phyloP scores from a whole-genome alignment of 257 asterid genomes.

The Penstemon newberryi region DNA sequence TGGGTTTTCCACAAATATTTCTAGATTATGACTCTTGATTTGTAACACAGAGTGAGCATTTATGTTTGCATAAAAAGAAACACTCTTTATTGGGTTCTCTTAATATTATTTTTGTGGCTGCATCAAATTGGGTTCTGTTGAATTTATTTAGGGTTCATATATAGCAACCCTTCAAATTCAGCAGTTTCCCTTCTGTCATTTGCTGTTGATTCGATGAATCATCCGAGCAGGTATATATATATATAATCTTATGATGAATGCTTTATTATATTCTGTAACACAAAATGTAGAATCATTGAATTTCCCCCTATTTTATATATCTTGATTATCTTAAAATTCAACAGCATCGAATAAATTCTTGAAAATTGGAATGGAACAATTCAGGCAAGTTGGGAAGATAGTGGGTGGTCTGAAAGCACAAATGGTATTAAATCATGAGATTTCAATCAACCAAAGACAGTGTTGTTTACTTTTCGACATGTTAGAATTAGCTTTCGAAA shows the following conservation, averaged over 20 bases:
- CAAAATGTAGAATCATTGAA: background rate
- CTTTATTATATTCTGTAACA: background rate
- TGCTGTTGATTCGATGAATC: slow-evolving; percentile 13
- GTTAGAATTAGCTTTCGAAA: slow-evolving; percentile 59
- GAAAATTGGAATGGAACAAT: slow-evolving; percentile 63
- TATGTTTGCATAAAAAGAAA: background rate
- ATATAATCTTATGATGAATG: too few species aligned
- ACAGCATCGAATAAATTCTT: background rate
- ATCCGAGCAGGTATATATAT: slow-evolving; percentile 26
- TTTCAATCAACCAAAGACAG: slow-evolving; percentile 71
- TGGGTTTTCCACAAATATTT: too few species aligned
- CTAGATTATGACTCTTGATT: too few species aligned
- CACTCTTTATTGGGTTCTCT: background rate
- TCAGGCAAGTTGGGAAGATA: slow-evolving; percentile 81
- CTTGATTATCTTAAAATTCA: background rate
- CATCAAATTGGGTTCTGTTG: slow-evolving; percentile 37
- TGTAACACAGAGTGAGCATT: too few species aligned
- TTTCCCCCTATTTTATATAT: too few species aligned
- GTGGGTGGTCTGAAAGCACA: slow-evolving; percentile 71
- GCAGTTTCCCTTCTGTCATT: slow-evolving; percentile 31
- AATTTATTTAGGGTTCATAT: slow-evolving; percentile 36
- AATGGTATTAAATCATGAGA: slow-evolving; percentile 78
- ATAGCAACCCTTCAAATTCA: slow-evolving; percentile 37
- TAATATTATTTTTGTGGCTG: background rate
- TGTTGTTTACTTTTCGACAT: slow-evolving; percentile 71